Conservation (phyloP, 2,329 filamentous ascomycete species). For the Cercospora sp. region DNA sequence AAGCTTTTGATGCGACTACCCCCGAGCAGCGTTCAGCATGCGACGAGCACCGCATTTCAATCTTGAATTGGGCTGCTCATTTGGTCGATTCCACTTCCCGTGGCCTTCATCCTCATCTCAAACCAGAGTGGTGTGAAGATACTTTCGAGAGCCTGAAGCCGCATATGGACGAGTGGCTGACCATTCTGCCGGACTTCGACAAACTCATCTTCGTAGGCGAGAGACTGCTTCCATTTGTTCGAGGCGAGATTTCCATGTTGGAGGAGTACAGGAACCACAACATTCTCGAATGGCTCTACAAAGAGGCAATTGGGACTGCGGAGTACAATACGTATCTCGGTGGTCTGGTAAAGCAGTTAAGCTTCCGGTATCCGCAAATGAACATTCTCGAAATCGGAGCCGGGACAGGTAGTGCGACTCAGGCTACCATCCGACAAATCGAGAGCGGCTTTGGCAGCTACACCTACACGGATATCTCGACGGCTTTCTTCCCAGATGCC, state of each 20-base stretch:
- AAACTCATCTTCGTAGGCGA: neutral
- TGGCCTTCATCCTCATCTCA: neutral
- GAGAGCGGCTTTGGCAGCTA: slow-evolving; percentile 41
- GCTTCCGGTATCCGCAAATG: slow-evolving; percentile 44
- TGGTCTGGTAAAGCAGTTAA: slow-evolving; percentile 28
- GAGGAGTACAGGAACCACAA: slow-evolving; percentile 10
- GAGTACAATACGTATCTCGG: neutral
- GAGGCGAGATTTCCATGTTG: slow-evolving; percentile 13
- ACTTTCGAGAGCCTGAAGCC: neutral
- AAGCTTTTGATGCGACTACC: neutral
- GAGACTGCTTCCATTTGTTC: neutral
- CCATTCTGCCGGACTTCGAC: neutral
- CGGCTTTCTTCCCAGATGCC: slow-evolving; percentile 45
- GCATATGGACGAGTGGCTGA: neutral
- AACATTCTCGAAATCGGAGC: slow-evolving; percentile 50
- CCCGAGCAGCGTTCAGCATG: neutral
- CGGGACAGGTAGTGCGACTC: slow-evolving; percentile 48
- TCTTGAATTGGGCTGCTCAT: neutral
- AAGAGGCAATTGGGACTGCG: neutral
- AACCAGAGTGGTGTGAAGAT: neutral
- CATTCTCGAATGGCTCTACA: slow-evolving; percentile 12
- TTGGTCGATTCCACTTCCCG: neutral
- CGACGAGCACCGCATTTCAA: neutral
- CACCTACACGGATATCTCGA: slow-evolving; percentile 50
- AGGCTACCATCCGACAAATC: slow-evolving; percentile 35